These are phyloP conservation scores for Blastomyces parvus DNA, from an alignment of 2,329 filamentous ascomycete species.

Conservation along the genomic window DNA sequence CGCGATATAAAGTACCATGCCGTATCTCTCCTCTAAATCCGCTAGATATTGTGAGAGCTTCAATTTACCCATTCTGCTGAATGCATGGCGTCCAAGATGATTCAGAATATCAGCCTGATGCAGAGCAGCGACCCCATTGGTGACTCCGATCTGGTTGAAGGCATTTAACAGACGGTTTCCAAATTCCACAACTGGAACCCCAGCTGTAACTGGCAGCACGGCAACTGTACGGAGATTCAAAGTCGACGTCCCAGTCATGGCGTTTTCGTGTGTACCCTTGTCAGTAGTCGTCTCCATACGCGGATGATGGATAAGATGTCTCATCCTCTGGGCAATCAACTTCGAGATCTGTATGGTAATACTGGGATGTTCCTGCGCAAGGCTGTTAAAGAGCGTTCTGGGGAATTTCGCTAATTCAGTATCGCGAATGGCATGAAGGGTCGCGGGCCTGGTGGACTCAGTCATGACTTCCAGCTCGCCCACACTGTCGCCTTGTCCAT, in stretches of 20 bases:
- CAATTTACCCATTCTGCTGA: conserved; percentile 93
- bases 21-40: conserved; percentile 94
- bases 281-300: conserved; percentile 58
- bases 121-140: conserved; percentile 81
- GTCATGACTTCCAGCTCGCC: conserved; percentile 96
- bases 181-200: conserved; percentile 91
- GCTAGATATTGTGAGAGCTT: conserved; percentile 93
- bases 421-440: conserved; percentile 88
- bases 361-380: conserved; percentile 91
- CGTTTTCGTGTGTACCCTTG: conserved; percentile 43
- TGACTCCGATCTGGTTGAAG: conserved; percentile 75
- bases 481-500: conserved; percentile 93
- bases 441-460: conserved; percentile 81
- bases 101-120: conserved; percentile 92
- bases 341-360: conserved; percentile 99
- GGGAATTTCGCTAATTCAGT: conserved; percentile 96
- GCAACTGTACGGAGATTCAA: conserved; percentile 89
- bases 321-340: conserved; percentile 93
- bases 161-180: conserved; percentile 81
- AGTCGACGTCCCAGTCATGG: conserved; percentile 60
- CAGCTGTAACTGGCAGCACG: conserved; percentile 78
- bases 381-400: conserved; percentile 90
- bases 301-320: conserved; percentile 74
- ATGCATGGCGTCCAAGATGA: conserved; percentile 89
- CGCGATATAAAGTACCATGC: conserved; percentile 87